phyloP scores from a whole-genome alignment of 2,329 filamentous ascomycete species.

The Exophiala oligosperma region DNA sequence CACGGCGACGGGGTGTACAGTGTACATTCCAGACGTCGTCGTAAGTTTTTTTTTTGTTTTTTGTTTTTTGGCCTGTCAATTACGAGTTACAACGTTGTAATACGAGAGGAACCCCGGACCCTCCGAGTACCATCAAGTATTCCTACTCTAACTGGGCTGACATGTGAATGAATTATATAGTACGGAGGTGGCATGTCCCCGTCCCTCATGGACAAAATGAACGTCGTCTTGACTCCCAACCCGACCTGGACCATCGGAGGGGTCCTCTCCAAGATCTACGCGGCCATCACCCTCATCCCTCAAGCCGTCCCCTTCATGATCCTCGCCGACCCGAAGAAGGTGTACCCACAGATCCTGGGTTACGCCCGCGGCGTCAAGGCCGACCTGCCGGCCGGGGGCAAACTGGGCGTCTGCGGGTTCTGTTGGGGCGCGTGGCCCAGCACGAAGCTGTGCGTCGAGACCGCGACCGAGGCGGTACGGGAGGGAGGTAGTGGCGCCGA shows the following conservation, averaged over 20 bases:
- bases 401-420: slow-evolving; percentile 57
- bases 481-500: no score
- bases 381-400: slow-evolving; percentile 30
- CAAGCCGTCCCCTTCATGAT: slow-evolving; percentile 25
- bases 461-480: slow-evolving; percentile 7
- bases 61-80: no score
- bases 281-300: slow-evolving; percentile 7
- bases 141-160: not conserved
- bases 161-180: not conserved
- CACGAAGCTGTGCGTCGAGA: slow-evolving; percentile 46
- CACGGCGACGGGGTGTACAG: slow-evolving; percentile 30
- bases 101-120: no score
- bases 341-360: slow-evolving; percentile 33
- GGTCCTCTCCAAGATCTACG: slow-evolving; percentile 9
- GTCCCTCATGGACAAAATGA: slow-evolving; percentile 17
- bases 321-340: slow-evolving; percentile 28
- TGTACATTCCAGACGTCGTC: slow-evolving; percentile 33
- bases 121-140: no score
- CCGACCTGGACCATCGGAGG: slow-evolving; percentile 1
- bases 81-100: no score
- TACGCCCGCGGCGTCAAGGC: slow-evolving; percentile 38
- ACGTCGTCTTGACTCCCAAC: slow-evolving; percentile 17
- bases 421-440: slow-evolving; percentile 61
- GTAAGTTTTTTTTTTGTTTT: not conserved
- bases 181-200: slow-evolving; percentile 25